Conservation (phyloP, 306 rosid genomes). For the Medicago truncatula region DNA sequence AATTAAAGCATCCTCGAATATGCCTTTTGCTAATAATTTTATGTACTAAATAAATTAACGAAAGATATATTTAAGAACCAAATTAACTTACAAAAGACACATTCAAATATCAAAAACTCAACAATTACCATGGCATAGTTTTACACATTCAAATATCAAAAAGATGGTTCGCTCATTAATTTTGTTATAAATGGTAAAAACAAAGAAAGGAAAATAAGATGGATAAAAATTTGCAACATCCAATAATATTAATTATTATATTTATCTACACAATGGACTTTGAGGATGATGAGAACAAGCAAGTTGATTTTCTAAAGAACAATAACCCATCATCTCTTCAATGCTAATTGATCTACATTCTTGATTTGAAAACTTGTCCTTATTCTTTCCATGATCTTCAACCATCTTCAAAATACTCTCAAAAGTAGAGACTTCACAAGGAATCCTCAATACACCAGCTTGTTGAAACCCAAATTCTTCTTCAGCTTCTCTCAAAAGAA, state of each 20-base stretch:
- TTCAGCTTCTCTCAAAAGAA: conserved; percentile 80
- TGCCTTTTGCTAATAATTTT: no score
- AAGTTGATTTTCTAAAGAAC: conserved; percentile 57
- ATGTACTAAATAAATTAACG: no score
- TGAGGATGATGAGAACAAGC: conserved; percentile 69
- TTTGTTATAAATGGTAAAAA: background rate
- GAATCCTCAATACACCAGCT: conserved; percentile 74
- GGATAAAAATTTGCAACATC: conserved; percentile 24
- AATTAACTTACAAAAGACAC: no score
- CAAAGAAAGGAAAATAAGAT: background rate
- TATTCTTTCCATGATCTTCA: conserved; percentile 49
- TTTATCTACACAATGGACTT: conserved; percentile 82
- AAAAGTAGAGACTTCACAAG: conserved; percentile 73
- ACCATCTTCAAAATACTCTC: conserved; percentile 73
- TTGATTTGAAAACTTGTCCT: conserved; percentile 39
- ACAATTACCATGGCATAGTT: no score
- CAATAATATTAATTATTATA: background rate
- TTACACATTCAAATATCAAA: no score
- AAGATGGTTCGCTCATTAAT: background rate
- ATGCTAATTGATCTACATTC: conserved; percentile 46
- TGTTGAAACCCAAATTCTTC: conserved; percentile 93
- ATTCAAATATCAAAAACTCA: no score
- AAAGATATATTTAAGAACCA: no score
- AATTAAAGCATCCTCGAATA: no score
- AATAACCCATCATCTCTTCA: conserved; percentile 49